phyloP scores from a whole-genome alignment of 768 basidiomycete genomes.

The Austroboletus eburneus region DNA sequence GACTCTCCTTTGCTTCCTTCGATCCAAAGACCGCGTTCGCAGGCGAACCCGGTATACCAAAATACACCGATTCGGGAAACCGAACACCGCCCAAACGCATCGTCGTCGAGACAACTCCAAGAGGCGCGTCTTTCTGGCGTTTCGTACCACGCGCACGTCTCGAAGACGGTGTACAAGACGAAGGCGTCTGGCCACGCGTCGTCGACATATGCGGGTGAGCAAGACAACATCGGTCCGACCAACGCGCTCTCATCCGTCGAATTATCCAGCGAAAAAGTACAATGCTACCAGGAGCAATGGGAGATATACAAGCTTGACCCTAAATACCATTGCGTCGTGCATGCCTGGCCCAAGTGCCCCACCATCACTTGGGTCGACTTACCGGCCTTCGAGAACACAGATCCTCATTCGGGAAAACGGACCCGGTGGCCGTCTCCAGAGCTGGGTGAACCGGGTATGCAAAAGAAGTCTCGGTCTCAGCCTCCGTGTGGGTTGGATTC shows the following conservation, averaged over 20 bases:
- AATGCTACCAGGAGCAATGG: slow-evolving; percentile 75
- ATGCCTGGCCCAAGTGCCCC: slow-evolving; percentile 34
- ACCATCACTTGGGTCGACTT: slow-evolving; percentile 19
- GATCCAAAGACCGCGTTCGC: slow-evolving; percentile 62
- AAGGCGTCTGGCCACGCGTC: slow-evolving; percentile 67
- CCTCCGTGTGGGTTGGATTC: slow-evolving; percentile 15
- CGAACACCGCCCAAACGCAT: slow-evolving; percentile 61
- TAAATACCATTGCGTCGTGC: slow-evolving; percentile 62
- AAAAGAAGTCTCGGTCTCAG: slow-evolving; percentile 27
- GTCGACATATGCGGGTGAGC: slow-evolving; percentile 69
- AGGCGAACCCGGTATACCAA: slow-evolving; percentile 36
- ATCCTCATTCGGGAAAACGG: slow-evolving; percentile 25
- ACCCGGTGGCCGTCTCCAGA: slow-evolving; percentile 25
- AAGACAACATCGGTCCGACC: not conserved
- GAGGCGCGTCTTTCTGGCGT: slow-evolving; percentile 62
- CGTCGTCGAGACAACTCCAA: slow-evolving; percentile 62
- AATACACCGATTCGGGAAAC: slow-evolving; percentile 43
- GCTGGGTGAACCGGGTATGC: slow-evolving; percentile 6
- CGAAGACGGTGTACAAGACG: slow-evolving; percentile 54
- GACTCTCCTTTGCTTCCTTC: slow-evolving; percentile 69
- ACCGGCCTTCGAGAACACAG: slow-evolving; percentile 1
- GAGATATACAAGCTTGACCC: slow-evolving; percentile 82
- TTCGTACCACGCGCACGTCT: slow-evolving; percentile 69
- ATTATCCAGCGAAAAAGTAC: slow-evolving; percentile 40
- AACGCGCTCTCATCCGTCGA: slow-evolving; percentile 10